A percentile compares a stretch with the other conserved stretches of the same genome.
phyloP scores from a whole-genome alignment of 371 early-diverging fungal species.

The Mucor irregularis region DNA sequence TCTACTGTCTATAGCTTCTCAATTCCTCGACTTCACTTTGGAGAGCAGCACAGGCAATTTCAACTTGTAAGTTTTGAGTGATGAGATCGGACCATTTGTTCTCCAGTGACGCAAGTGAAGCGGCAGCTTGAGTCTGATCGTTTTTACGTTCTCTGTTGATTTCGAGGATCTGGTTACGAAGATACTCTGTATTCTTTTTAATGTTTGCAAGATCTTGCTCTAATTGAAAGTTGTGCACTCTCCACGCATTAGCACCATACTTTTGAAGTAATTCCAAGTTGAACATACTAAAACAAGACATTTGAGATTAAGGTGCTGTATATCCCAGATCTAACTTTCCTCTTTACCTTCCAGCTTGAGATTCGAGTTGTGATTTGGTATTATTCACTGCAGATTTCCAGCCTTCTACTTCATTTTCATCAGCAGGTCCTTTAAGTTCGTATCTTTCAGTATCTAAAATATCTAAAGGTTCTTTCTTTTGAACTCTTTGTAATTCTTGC shows the following conservation, averaged over 20 bases:
- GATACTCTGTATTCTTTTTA: constrained; percentile 50
- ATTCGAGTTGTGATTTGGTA: constrained; percentile 82
- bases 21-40: constrained; percentile 55
- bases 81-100: constrained; percentile 67
- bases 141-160: constrained; percentile 71
- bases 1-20: constrained; percentile 36
- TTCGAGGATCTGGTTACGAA: constrained; percentile 51
- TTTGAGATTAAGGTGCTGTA: too few relatives aligned
- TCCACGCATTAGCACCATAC: constrained; percentile 87
- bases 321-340: too few relatives aligned
- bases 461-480: constrained; percentile 54
- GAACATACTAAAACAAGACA: constrained; percentile 51
- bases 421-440: constrained; percentile 58
- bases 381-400: constrained; percentile 78
- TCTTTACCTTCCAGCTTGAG: constrained; percentile 68
- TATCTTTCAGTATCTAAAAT: constrained; percentile 64
- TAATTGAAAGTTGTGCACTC: constrained; percentile 78
- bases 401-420: constrained; percentile 40
- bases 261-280: constrained; percentile 82
- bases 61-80: constrained; percentile 60
- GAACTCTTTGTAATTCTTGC: constrained; percentile 66
- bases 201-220: constrained; percentile 54
- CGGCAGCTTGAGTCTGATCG: constrained; percentile 66
- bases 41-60: constrained; percentile 58
- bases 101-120: constrained; percentile 53